Percentiles rank a stretch among this genome's conserved stretches.
Conservation (phyloP, 176 grass and related monocot genomes). For the Musa beccarii region DNA sequence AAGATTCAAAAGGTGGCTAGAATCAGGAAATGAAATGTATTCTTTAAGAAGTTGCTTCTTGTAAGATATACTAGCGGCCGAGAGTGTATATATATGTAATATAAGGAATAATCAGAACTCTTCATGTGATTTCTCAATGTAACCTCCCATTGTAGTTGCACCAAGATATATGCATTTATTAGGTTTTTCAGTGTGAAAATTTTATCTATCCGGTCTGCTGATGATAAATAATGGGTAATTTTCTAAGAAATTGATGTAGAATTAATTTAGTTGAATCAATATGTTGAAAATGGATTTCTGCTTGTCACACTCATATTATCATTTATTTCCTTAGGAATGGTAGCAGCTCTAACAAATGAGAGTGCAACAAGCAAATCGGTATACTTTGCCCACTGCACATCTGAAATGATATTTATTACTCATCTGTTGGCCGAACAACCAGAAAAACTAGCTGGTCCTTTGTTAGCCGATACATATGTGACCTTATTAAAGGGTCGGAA, state of each 20-base stretch:
- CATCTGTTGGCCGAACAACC: conserved; percentile 86
- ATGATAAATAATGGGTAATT: not conserved
- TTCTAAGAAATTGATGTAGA: not conserved
- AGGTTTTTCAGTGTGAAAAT: too few relatives aligned
- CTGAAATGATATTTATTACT: conserved; percentile 99
- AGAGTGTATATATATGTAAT: too few relatives aligned
- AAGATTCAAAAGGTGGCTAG: too few relatives aligned
- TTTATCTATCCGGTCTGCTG: not conserved
- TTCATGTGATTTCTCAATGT: too few relatives aligned
- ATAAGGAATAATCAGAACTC: too few relatives aligned
- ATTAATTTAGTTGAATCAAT: not conserved
- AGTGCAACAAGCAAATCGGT: conserved; percentile 99
- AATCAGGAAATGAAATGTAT: too few relatives aligned
- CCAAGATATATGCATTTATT: too few relatives aligned
- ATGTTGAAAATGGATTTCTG: not conserved
- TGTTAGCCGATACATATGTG: conserved; percentile 89
- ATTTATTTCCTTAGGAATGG: conserved; percentile 68
- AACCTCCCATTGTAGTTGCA: too few relatives aligned
- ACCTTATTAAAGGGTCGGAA: conserved; percentile 92
- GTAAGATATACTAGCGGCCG: too few relatives aligned
- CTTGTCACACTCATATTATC: not conserved
- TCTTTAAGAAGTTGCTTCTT: too few relatives aligned
- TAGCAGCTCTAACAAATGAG: conserved; percentile 94
- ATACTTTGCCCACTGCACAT: conserved; percentile 96
- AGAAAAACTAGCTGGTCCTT: conserved; percentile 89